Conservation (phyloP, 1,139 yeast species). For the Suhomyces guaymorum region DNA sequence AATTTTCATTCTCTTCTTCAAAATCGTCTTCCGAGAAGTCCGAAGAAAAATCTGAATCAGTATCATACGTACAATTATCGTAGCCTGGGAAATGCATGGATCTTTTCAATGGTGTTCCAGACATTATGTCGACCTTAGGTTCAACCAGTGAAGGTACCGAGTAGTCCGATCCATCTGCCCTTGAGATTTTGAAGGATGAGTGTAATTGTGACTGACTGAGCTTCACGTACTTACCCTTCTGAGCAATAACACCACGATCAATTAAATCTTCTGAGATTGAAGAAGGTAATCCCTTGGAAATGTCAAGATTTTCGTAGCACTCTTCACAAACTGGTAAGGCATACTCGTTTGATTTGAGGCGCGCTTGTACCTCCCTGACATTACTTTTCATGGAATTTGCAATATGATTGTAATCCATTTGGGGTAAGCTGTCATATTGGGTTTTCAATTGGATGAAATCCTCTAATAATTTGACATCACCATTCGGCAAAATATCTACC, state of each 20-base stretch:
- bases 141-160: constrained; percentile 15
- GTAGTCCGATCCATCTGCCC: constrained; percentile 37
- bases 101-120: constrained; percentile 17
- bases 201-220: constrained; percentile 41
- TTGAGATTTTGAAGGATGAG: constrained; percentile 38
- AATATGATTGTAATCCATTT: constrained; percentile 27
- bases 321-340: constrained; percentile 43
- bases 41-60: constrained; percentile 11
- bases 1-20: constrained; percentile 3
- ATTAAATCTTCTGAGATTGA: constrained; percentile 48
- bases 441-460: constrained; percentile 56
- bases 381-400: constrained; percentile 29
- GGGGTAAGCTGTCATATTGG: constrained; percentile 42
- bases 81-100: constrained; percentile 6
- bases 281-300: constrained; percentile 49
- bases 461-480: constrained; percentile 52
- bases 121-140: constrained; percentile 24
- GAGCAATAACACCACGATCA: constrained; percentile 46
- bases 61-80: constrained; percentile 18
- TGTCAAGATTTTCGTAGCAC: constrained; percentile 53
- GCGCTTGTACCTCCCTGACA: constrained; percentile 27
- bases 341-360: constrained; percentile 25
- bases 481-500: constrained; percentile 60
- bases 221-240: constrained; percentile 49
- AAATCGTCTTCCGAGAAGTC: constrained; percentile 4